phyloP scores from a whole-genome alignment of 169 alveolate species.

The Plasmodium billcollinsi region DNA sequence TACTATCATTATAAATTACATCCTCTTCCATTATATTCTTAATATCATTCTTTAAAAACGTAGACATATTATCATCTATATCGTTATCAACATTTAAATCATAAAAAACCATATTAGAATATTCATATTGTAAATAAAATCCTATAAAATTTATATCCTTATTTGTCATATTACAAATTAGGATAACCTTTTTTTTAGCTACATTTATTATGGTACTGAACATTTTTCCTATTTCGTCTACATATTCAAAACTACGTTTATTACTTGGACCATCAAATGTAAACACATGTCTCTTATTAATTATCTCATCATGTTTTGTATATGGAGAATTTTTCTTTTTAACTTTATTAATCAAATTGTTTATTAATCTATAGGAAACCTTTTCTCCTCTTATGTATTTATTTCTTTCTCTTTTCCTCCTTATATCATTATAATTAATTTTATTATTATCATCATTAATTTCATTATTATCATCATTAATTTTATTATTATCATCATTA shows the following conservation, averaged over 20 bases:
- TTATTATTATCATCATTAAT: neutral
- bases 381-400: too few species aligned
- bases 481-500: neutral
- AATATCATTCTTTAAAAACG: too few species aligned
- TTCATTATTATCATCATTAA: neutral
- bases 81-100: slow-evolving; percentile 21
- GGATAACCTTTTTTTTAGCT: slow-evolving; percentile 29
- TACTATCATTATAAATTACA: neutral
- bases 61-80: neutral
- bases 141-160: slow-evolving; percentile 44
- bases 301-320: neutral
- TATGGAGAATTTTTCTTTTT: neutral
- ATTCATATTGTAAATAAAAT: slow-evolving; percentile 51
- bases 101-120: slow-evolving; percentile 28
- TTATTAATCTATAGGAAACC: too few species aligned
- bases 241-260: neutral
- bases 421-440: neutral
- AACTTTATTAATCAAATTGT: too few species aligned
- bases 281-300: slow-evolving; percentile 2
- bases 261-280: slow-evolving; percentile 22
- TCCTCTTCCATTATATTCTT: slow-evolving; percentile 6
- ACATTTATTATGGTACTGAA: slow-evolving; percentile 12
- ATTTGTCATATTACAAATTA: slow-evolving; percentile 42
- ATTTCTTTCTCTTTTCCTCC: too few species aligned
- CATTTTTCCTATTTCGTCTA: neutral